Evolutionary conservation across 148 eudicot genomes (phyloP).

Genomic region (Dysphania ambrosioides): DNA sequence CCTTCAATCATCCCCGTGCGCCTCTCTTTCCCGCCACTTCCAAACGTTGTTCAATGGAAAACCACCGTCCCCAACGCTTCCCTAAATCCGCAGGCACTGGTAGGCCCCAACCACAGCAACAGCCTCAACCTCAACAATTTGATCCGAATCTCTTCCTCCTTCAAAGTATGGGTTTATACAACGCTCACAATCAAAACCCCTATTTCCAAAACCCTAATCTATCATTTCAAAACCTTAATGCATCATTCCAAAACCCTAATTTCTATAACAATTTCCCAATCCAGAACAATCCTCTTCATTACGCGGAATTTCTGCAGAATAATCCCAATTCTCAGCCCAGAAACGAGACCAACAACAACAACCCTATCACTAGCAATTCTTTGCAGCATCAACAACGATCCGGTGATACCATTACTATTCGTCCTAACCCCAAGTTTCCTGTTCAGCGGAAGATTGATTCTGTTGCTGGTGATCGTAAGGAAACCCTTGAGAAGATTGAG

Average conservation of each 20-base stretch:
- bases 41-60: slow-evolving; percentile 29
- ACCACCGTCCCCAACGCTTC: slow-evolving; percentile 23
- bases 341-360: background rate
- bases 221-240: slow-evolving; percentile 10
- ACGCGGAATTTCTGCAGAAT: background rate
- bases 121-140: slow-evolving; percentile 15
- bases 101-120: slow-evolving; percentile 26
- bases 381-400: background rate
- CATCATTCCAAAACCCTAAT: slow-evolving; percentile 29
- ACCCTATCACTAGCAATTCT: slow-evolving; percentile 4
- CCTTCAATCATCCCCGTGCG: background rate
- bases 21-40: background rate
- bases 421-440: slow-evolving; percentile 24
- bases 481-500: slow-evolving; percentile 38
- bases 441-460: background rate
- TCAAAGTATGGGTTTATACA: slow-evolving; percentile 7
- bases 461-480: slow-evolving; percentile 14
- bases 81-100: background rate
- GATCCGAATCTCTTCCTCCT: slow-evolving; percentile 20
- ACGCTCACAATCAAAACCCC: slow-evolving; percentile 8
- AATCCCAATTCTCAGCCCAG: background rate
- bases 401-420: background rate
- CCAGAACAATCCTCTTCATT: background rate
- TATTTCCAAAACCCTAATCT: slow-evolving; percentile 31
- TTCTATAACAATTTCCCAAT: slow-evolving; percentile 10